Evolutionary conservation across 768 basidiomycete species (phyloP).

Genomic region (Tricholoma sp.): DNA sequence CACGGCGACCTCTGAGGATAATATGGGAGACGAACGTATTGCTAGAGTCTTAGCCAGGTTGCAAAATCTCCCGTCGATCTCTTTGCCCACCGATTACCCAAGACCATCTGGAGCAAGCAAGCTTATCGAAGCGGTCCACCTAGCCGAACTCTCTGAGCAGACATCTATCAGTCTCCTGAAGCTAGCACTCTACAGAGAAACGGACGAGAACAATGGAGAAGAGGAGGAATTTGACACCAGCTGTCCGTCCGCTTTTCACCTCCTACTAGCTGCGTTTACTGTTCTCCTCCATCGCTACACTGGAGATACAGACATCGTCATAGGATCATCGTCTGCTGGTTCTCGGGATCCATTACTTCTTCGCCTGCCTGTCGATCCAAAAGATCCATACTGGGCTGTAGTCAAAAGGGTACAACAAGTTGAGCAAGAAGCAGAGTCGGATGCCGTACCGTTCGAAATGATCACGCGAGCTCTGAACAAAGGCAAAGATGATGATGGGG

Average conservation of each 20-base stretch:
- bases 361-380: constrained; percentile 75
- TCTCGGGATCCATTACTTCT: constrained; percentile 79
- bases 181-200: constrained; percentile 70
- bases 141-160: constrained; percentile 65
- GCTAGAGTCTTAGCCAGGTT: constrained; percentile 59
- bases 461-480: constrained; percentile 66
- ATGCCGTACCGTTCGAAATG: constrained; percentile 76
- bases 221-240: constrained; percentile 28
- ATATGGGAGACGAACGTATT: constrained; percentile 42
- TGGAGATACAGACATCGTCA: constrained; percentile 89
- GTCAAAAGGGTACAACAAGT: constrained; percentile 81
- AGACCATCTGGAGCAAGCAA: constrained; percentile 68
- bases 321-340: constrained; percentile 80
- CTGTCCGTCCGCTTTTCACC: constrained; percentile 81
- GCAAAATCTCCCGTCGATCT: constrained; percentile 81
- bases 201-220: constrained; percentile 47
- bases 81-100: constrained; percentile 94
- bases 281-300: constrained; percentile 93
- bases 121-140: constrained; percentile 80
- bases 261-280: constrained; percentile 88
- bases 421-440: constrained; percentile 77
- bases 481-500: constrained; percentile 55
- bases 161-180: constrained; percentile 77
- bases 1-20: neutral
- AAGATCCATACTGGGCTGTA: constrained; percentile 86